phyloP scores from a whole-genome alignment of 139 green algal species.

The Mesotaenium endlicherianum region DNA sequence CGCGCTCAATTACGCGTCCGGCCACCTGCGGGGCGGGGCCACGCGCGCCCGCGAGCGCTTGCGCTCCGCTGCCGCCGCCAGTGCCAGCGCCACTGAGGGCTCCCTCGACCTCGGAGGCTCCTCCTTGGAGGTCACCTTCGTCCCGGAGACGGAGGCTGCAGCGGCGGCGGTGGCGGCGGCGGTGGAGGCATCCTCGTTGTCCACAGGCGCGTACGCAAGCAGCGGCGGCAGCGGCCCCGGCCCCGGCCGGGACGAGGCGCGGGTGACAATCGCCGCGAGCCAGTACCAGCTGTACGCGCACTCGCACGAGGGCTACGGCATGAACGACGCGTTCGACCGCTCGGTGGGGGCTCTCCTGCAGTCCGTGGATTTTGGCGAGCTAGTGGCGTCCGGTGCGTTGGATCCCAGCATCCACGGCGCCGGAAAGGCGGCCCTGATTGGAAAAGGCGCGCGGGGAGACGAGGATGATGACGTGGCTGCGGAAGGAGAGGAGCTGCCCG shows the following conservation, averaged over 20 bases:
- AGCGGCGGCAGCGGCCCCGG: too few relatives aligned
- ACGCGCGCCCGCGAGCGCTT: too few relatives aligned
- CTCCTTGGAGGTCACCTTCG: slow-evolving; percentile 49
- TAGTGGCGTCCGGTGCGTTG: too few relatives aligned
- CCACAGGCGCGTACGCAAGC: background rate
- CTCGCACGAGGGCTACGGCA: slow-evolving; percentile 37
- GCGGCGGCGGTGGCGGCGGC: too few relatives aligned
- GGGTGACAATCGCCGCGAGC: background rate
- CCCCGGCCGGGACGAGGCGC: too few relatives aligned
- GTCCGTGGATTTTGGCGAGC: background rate
- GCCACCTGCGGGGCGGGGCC: background rate
- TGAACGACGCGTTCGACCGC: slow-evolving; percentile 48
- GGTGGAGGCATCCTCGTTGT: too few relatives aligned
- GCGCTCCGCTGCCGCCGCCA: too few relatives aligned
- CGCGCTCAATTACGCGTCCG: slow-evolving; percentile 31
- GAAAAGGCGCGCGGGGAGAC: too few relatives aligned
- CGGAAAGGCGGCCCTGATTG: too few relatives aligned
- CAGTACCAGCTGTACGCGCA: slow-evolving; percentile 28
- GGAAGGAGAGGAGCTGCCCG: background rate
- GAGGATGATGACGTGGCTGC: background rate
- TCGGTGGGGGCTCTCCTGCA: background rate
- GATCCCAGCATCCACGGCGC: too few relatives aligned
- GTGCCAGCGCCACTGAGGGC: background rate
- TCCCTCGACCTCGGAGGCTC: slow-evolving; percentile 36
- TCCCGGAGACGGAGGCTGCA: slow-evolving; percentile 1